Evolutionary conservation across 2,329 filamentous ascomycete species (phyloP).

Genomic region (Talaromyces atroroseus): DNA sequence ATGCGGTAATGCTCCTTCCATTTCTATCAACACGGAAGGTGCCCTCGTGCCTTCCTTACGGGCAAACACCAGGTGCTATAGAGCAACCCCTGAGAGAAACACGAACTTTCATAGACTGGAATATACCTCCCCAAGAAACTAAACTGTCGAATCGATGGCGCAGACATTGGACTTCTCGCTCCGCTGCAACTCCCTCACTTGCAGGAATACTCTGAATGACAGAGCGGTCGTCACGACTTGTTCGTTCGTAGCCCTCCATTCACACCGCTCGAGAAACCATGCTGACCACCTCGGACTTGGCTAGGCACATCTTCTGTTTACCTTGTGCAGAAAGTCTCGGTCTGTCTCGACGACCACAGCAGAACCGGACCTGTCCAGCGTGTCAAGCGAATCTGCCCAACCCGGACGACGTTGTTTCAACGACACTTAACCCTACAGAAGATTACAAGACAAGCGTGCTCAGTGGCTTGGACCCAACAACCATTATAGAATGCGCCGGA

Average conservation of each 20-base stretch:
- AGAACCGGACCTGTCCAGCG: slow-evolving; percentile 63
- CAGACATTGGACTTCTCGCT: slow-evolving; percentile 65
- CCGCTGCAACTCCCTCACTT: slow-evolving; percentile 75
- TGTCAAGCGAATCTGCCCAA: slow-evolving; percentile 64
- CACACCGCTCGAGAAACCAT: background rate
- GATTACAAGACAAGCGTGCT: slow-evolving; percentile 86
- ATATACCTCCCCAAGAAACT: too few relatives aligned
- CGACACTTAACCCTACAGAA: slow-evolving; percentile 70
- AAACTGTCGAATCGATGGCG: slow-evolving; percentile 10
- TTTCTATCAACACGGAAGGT: background rate
- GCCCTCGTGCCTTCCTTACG: background rate
- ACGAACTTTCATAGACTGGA: background rate
- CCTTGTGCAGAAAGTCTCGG: slow-evolving; percentile 63
- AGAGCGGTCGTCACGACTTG: slow-evolving; percentile 83
- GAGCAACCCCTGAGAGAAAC: background rate
- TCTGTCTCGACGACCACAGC: slow-evolving; percentile 52
- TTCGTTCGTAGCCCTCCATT: slow-evolving; percentile 51
- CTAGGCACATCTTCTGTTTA: slow-evolving; percentile 78
- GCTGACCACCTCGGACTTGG: slow-evolving; percentile 1
- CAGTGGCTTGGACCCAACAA: slow-evolving; percentile 71
- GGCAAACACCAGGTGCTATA: background rate
- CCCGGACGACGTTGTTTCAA: slow-evolving; percentile 68
- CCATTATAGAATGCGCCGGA: slow-evolving; percentile 63
- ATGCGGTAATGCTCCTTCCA: background rate
- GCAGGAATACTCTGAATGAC: slow-evolving; percentile 62